phyloP scores from a whole-genome alignment of 345 rosid species.

The Populus ilicifolia region DNA sequence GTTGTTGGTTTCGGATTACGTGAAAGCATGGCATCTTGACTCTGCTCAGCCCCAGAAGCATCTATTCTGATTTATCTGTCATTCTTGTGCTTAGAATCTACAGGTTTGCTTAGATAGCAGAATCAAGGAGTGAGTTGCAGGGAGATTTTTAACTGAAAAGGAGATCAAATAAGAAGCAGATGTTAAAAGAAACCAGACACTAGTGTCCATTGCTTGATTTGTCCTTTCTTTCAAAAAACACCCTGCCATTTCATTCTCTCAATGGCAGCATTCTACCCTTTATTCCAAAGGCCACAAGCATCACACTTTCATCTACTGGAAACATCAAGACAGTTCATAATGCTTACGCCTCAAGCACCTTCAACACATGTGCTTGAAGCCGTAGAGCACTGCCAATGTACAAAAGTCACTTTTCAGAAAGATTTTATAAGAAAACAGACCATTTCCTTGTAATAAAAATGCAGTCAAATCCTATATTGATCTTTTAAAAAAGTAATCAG shows the following conservation, averaged over 20 bases:
- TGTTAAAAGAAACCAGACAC: neutral
- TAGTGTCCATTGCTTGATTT: neutral
- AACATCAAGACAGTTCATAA: neutral
- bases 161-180: neutral
- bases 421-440: neutral
- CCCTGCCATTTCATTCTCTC: too few species aligned
- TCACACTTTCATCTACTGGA: neutral
- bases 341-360: neutral
- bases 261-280: too few species aligned
- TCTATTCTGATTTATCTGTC: too few species aligned
- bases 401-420: neutral
- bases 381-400: conserved; percentile 1
- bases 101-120: too few species aligned
- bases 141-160: neutral
- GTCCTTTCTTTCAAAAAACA: too few species aligned
- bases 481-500: neutral
- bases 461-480: neutral
- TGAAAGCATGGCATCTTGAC: too few species aligned
- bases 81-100: too few species aligned
- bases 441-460: neutral
- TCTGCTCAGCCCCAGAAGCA: too few species aligned
- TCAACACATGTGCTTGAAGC: neutral
- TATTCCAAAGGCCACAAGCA: too few species aligned
- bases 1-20: too few species aligned
- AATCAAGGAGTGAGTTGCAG: too few species aligned